Base-by-base conservation (phyloP, 352 stramenopile genomes). In the Globisporangium uncinulatum region DNA sequence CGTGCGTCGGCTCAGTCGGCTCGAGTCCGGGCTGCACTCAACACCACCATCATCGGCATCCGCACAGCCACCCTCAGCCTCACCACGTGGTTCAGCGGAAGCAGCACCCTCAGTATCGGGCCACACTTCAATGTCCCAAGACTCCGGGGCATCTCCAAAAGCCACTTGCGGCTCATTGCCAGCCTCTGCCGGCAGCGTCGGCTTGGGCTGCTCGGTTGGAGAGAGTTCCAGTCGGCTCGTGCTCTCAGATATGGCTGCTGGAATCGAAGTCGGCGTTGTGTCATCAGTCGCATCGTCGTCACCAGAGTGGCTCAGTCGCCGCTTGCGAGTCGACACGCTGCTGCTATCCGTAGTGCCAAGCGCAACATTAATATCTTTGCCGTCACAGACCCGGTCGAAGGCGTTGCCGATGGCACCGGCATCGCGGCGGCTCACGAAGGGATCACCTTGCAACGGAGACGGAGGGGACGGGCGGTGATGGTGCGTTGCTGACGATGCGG, bases 351-450 rank as follows among this genome's bases (percentile, higher is more conserved):
- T 77, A 69, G 73, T 67, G 77, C 69, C 65, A 78, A 71, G 67
- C 69, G 79, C 47, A 86, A 87, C 49, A 86, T 89, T 89, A 89
- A 89, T 86, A 87, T 69, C 70, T 76, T 70, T 62, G 64, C 67
- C 71, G 71, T 37, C 63, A 45, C 58, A 67, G 51, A 65, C 66
- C 50, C 51, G 7, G 42, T 17, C 42, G 37, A 43, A 5, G 24
- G 24, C 14, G 24, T 5, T 31, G 48, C 24, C 17, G 24, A 15
- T n/a, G 48, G 21, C 31, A 54, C 49, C 21, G 67, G 56, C 70
- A 67, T 75, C 70, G 57, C 46, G 52, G 36, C 43, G 29, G 54
- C 55, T 55, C 48, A 63, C 53, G 60, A 46, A 44, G 43, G 51
- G 43, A 67, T 82, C 54, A 61, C 55, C 56, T 63, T 58, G 51